Evolutionary conservation across 345 rosid genomes (phyloP).

Genomic region (Dimocarpus longan): DNA sequence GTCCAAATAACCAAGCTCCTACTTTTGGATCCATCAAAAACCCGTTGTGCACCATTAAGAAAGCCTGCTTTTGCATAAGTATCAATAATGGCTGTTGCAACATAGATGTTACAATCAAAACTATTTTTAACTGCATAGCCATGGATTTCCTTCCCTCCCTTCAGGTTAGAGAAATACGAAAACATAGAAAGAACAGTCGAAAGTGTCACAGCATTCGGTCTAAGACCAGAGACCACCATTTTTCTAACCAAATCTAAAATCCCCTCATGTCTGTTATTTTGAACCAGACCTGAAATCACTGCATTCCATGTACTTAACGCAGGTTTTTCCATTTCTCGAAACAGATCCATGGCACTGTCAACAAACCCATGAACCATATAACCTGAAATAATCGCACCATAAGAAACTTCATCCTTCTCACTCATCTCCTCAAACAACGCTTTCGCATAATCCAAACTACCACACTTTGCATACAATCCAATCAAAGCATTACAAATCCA

Average conservation of each 20-base stretch:
- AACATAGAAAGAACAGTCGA: constrained; percentile 66
- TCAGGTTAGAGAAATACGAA: constrained; percentile 57
- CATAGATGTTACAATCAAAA: constrained; percentile 54
- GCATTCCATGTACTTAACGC: constrained; percentile 77
- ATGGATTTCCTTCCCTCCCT: constrained; percentile 78
- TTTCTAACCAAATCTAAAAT: constrained; percentile 54
- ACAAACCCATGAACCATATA: constrained; percentile 75
- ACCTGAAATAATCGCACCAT: constrained; percentile 68
- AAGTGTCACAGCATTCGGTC: constrained; percentile 69
- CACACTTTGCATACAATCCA: constrained; percentile 79
- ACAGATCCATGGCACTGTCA: constrained; percentile 54
- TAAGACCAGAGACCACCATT: constrained; percentile 54
- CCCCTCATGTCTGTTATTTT: constrained; percentile 56
- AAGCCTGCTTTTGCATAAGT: constrained; percentile 72
- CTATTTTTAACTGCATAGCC: constrained; percentile 61
- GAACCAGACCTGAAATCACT: constrained; percentile 76
- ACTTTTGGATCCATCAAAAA: constrained; percentile 55
- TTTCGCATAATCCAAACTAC: constrained; percentile 74
- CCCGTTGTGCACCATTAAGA: constrained; percentile 55
- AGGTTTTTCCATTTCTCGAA: constrained; percentile 48
- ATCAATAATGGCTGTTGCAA: constrained; percentile 71
- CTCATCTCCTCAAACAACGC: constrained; percentile 68
- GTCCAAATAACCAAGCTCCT: constrained; percentile 86
- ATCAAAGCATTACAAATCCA: constrained; percentile 64
- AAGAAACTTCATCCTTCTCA: constrained; percentile 68